Percentiles rank a stretch among this genome's conserved stretches.
Evolutionary conservation across 2,329 filamentous ascomycete species (phyloP).

Genomic region (Thermothelomyces thermophilus): DNA sequence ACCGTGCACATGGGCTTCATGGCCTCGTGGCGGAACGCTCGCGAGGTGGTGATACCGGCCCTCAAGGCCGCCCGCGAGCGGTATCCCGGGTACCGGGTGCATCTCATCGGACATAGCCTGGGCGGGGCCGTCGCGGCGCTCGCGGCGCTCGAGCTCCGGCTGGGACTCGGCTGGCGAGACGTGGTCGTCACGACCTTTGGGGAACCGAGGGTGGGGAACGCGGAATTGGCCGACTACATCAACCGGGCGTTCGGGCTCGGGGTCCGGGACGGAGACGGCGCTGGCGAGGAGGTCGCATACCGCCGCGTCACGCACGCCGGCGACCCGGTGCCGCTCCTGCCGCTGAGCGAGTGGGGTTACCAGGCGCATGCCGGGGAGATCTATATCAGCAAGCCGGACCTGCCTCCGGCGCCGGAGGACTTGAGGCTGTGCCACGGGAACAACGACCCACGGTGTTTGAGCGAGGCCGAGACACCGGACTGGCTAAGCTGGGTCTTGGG

Average conservation of each 20-base stretch:
- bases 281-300: constrained; percentile 42
- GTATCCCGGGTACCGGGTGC: constrained; percentile 66
- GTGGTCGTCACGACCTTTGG: constrained; percentile 84
- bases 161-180: constrained; percentile 66
- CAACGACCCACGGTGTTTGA: constrained; percentile 65
- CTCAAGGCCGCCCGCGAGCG: constrained; percentile 52
- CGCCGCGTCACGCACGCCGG: constrained; percentile 77
- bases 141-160: constrained; percentile 72
- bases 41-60: constrained; percentile 60
- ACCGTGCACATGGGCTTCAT: constrained; percentile 91
- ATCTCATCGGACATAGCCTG: constrained; percentile 83
- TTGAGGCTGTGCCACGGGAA: constrained; percentile 66
- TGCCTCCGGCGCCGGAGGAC: constrained; percentile 64
- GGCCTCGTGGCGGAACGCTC: constrained; percentile 72
- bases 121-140: constrained; percentile 88
- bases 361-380: constrained; percentile 79
- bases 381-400: constrained; percentile 65
- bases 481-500: constrained; percentile 21
- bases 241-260: constrained; percentile 45
- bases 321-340: constrained; percentile 85
- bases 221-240: constrained; percentile 48
- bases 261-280: constrained; percentile 17
- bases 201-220: constrained; percentile 65
- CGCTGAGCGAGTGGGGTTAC: constrained; percentile 84
- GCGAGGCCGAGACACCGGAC: constrained; percentile 43